A percentile compares a stretch with the other conserved stretches of the same genome.
phyloP scores from a whole-genome alignment of 2,329 filamentous ascomycete species.

The Paecilomyces formosus region DNA sequence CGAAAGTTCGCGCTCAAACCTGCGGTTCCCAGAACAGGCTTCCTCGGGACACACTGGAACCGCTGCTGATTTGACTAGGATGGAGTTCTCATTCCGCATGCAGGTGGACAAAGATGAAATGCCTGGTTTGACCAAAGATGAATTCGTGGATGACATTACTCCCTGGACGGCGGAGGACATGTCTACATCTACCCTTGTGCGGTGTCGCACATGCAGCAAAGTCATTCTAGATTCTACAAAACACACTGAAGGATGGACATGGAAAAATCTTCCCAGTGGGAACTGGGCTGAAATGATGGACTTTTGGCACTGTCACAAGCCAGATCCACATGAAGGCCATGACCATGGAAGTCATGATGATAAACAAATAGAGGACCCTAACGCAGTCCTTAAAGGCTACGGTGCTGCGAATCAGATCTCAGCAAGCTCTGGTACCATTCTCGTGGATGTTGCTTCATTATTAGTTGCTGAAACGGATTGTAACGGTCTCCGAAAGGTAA shows the following conservation, averaged over 20 bases:
- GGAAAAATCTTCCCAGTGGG: constrained; percentile 92
- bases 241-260: constrained; percentile 41
- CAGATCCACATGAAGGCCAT: constrained; percentile 45
- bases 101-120: constrained; percentile 38
- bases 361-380: constrained; percentile 22
- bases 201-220: constrained; percentile 31
- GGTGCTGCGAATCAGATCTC: constrained; percentile 70
- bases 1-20: constrained; percentile 15
- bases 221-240: constrained; percentile 17
- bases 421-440: constrained; percentile 59
- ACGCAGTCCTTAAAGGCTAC: constrained; percentile 59
- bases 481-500: constrained; percentile 29
- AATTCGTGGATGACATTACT: constrained; percentile 23
- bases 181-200: constrained; percentile 21
- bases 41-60: not conserved
- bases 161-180: constrained; percentile 34
- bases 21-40: constrained; percentile 9
- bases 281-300: constrained; percentile 99
- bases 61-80: constrained; percentile 11
- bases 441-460: constrained; percentile 75
- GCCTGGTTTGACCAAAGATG: constrained; percentile 10
- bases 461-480: constrained; percentile 65
- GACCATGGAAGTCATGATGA: constrained; percentile 30
- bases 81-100: constrained; percentile 49
- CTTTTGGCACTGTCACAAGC: constrained; percentile 99